Evolutionary conservation across 441 rosid species (phyloP).

Genomic region (Erodium texanum): DNA sequence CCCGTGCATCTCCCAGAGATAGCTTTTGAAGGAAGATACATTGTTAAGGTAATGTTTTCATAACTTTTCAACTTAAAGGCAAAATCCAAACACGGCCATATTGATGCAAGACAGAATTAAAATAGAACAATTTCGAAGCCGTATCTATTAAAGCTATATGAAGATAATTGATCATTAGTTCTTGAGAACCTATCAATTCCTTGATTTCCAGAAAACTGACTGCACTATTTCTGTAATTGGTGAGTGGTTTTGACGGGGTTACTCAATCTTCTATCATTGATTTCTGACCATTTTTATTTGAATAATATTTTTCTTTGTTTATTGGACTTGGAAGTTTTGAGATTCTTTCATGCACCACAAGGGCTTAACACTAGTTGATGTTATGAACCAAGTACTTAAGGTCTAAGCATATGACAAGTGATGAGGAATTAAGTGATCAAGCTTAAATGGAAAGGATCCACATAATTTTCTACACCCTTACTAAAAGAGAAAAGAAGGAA

Average conservation of each 20-base stretch:
- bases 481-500: not conserved
- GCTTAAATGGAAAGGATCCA: not conserved
- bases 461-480: not conserved
- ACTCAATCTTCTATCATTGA: not conserved
- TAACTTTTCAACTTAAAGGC: not conserved
- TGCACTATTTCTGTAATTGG: not conserved
- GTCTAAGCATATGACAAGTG: not conserved
- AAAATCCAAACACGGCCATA: not conserved
- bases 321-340: conserved; percentile 2
- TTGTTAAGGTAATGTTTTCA: conserved; percentile 27
- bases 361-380: too few species aligned
- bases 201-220: not conserved
- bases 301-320: not conserved
- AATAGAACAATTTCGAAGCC: not conserved
- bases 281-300: not conserved
- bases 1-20: conserved; percentile 89
- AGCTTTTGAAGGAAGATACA: conserved; percentile 33
- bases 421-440: not conserved
- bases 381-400: too few species aligned
- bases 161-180: not conserved
- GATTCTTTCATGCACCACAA: not conserved
- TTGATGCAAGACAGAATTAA: not conserved
- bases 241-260: not conserved
- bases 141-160: not conserved
- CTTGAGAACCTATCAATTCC: not conserved